phyloP scores from a whole-genome alignment of 805 yeast species.

The Maudiozyma barnettii region DNA sequence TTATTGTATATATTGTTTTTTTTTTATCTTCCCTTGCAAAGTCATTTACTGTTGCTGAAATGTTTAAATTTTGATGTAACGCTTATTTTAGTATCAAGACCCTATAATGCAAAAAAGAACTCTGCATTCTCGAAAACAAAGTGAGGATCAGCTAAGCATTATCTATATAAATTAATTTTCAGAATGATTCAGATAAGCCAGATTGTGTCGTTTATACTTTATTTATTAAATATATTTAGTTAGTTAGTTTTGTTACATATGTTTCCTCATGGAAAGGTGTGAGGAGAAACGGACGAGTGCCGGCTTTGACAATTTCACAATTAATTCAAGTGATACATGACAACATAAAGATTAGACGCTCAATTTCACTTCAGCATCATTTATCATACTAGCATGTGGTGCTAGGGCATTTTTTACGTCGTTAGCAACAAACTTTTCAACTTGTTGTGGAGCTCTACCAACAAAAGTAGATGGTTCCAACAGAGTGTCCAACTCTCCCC shows the following conservation, averaged over 20 bases:
- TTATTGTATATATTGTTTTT: neutral
- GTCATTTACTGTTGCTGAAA: too few species aligned
- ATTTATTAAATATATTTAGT: neutral
- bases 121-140: too few species aligned
- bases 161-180: neutral
- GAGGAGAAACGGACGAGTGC: too few species aligned
- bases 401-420: conserved; percentile 79
- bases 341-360: conserved; percentile 44
- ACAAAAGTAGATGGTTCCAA: conserved; percentile 91
- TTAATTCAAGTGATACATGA: too few species aligned
- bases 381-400: conserved; percentile 51
- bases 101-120: too few species aligned
- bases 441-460: conserved; percentile 97
- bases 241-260: neutral
- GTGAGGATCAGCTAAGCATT: too few species aligned
- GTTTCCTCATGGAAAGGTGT: too few species aligned
- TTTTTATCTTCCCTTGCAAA: neutral
- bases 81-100: too few species aligned
- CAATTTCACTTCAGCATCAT: conserved; percentile 62
- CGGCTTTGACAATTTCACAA: too few species aligned
- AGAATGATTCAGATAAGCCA: too few species aligned
- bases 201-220: neutral
- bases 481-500: conserved; percentile 69
- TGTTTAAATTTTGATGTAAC: too few species aligned
- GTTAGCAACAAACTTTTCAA: conserved; percentile 78